A percentile compares a stretch with the other conserved stretches of the same genome.
Conservation (phyloP, 805 yeast species). For the Kazachstania viticola region DNA sequence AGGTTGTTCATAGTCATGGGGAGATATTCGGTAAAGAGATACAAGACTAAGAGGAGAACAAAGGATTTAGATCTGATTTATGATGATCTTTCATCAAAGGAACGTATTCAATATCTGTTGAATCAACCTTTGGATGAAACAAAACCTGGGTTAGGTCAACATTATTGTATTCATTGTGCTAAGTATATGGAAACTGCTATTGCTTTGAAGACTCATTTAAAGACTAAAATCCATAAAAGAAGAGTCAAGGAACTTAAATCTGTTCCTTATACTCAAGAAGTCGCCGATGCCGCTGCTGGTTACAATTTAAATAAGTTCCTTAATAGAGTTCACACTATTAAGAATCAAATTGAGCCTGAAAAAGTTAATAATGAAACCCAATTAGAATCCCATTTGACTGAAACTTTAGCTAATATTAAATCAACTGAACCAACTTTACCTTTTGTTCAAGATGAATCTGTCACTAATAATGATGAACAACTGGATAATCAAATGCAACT, state of each 20-base stretch:
- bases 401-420: conserved; percentile 17
- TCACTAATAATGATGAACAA: neutral
- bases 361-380: conserved; percentile 33
- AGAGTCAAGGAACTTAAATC: conserved; percentile 63
- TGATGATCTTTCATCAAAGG: conserved; percentile 56
- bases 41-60: conserved; percentile 81
- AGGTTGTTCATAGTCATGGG: no score
- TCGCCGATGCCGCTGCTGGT: conserved; percentile 88
- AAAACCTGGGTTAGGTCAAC: conserved; percentile 90
- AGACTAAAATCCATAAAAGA: conserved; percentile 75
- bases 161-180: conserved; percentile 89
- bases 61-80: conserved; percentile 77
- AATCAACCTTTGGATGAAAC: conserved; percentile 83
- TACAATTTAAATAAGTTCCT: conserved; percentile 56
- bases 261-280: conserved; percentile 79
- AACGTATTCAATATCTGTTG: conserved; percentile 51
- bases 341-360: conserved; percentile 38
- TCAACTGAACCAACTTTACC: conserved; percentile 27
- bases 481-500: neutral
- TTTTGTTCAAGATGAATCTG: conserved; percentile 4
- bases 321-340: conserved; percentile 50
- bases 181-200: conserved; percentile 73
- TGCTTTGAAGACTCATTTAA: conserved; percentile 61
- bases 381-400: conserved; percentile 21
- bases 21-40: conserved; percentile 73